Evolutionary conservation across 2,329 filamentous ascomycete species (phyloP).

Genomic region (Alternaria metachromatica): DNA sequence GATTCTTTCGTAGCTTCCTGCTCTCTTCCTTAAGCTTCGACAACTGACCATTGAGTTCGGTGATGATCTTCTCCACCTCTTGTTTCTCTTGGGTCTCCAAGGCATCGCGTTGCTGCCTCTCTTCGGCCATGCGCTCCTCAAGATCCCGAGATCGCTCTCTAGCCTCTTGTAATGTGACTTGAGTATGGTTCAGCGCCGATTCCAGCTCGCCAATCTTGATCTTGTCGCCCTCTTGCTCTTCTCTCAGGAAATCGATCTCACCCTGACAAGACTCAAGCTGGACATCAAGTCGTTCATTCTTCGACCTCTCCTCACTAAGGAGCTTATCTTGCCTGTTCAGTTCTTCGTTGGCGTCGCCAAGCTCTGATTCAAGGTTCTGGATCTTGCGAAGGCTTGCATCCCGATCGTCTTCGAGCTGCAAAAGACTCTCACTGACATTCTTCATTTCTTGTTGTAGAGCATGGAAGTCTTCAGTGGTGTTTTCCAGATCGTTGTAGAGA

Average conservation of each 20-base stretch:
- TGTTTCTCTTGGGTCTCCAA: slow-evolving; percentile 90
- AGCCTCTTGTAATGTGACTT: slow-evolving; percentile 82
- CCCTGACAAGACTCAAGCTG: slow-evolving; percentile 91
- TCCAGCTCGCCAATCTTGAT: slow-evolving; percentile 96
- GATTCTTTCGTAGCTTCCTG: slow-evolving; percentile 78
- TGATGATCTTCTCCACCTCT: slow-evolving; percentile 90
- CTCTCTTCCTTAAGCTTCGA: slow-evolving; percentile 85
- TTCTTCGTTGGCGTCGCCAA: slow-evolving; percentile 84
- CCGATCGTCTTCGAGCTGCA: slow-evolving; percentile 89
- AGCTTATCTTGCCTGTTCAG: slow-evolving; percentile 84
- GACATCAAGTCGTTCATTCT: slow-evolving; percentile 84
- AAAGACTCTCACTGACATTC: slow-evolving; percentile 82
- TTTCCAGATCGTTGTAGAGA: slow-evolving; percentile 73
- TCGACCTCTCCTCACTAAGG: slow-evolving; percentile 82
- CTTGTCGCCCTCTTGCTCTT: slow-evolving; percentile 97
- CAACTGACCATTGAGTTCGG: slow-evolving; percentile 87
- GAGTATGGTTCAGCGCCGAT: slow-evolving; percentile 77
- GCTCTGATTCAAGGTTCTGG: slow-evolving; percentile 80
- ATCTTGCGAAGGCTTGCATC: slow-evolving; percentile 79
- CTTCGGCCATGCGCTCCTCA: slow-evolving; percentile 73
- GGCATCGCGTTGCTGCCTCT: slow-evolving; percentile 85
- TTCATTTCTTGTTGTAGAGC: slow-evolving; percentile 95
- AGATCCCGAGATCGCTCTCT: slow-evolving; percentile 68
- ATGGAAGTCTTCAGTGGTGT: slow-evolving; percentile 84
- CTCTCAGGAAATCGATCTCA: slow-evolving; percentile 92